Conservation (phyloP, 1,139 yeast genomes). For the Groenewaldozyma auringiensis region DNA sequence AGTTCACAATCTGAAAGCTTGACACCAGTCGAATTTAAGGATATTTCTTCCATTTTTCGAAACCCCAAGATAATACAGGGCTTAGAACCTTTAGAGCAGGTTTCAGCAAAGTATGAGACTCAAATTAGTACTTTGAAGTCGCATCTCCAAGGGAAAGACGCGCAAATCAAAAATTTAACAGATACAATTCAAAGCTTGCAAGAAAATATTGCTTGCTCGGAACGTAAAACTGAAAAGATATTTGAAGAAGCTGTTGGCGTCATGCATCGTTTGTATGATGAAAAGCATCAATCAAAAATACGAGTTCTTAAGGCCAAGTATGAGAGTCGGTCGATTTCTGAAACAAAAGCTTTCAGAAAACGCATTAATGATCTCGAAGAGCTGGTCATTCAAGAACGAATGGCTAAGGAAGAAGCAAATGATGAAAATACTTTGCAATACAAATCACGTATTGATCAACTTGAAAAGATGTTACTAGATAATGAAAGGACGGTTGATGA, state of each 20-base stretch:
- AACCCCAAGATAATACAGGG: background rate
- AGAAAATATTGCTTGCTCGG: conserved; percentile 8
- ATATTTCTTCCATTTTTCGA: background rate
- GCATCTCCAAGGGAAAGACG: conserved; percentile 23
- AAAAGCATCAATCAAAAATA: conserved; percentile 62
- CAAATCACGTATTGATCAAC: background rate
- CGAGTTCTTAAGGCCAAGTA: conserved; percentile 40
- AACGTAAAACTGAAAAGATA: conserved; percentile 34
- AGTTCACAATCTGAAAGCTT: background rate
- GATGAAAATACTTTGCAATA: background rate
- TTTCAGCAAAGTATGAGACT: conserved; percentile 16
- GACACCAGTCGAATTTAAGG: background rate
- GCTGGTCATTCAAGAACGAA: conserved; percentile 41
- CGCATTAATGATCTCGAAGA: conserved; percentile 38
- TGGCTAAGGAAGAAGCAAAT: conserved; percentile 47
- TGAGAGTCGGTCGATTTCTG: background rate
- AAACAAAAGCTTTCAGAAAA: conserved; percentile 29
- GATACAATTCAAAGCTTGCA: conserved; percentile 34
- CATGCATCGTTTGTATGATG: conserved; percentile 57
- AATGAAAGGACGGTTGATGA: background rate
- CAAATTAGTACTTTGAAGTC: conserved; percentile 24
- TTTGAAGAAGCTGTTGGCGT: conserved; percentile 56
- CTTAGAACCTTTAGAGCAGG: conserved; percentile 4
- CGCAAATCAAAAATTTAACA: conserved; percentile 20
- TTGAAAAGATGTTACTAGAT: background rate